phyloP scores from a whole-genome alignment of 2,329 filamentous ascomycete species.

The Xylaria sp. region DNA sequence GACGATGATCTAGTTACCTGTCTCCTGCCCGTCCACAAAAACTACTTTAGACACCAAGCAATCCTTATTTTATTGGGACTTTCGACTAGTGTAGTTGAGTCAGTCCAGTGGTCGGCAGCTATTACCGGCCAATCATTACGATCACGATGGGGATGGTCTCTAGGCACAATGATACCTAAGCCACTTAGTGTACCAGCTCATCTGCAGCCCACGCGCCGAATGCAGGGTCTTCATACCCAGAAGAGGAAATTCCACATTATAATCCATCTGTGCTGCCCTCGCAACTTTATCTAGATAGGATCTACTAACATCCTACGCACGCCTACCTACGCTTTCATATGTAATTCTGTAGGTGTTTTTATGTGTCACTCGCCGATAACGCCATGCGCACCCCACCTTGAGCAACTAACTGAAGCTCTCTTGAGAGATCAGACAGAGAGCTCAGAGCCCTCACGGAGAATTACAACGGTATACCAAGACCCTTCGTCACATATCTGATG shows the following conservation, averaged over 20 bases:
- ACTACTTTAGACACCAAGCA: not conserved
- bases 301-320: slow-evolving; percentile 8
- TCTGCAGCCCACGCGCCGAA: slow-evolving; percentile 28
- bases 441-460: not conserved
- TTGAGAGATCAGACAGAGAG: no score
- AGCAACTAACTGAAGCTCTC: no score
- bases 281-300: slow-evolving; percentile 15
- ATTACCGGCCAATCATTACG: slow-evolving; percentile 20
- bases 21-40: not conserved
- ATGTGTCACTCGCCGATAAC: slow-evolving; percentile 16
- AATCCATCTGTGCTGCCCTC: slow-evolving; percentile 3
- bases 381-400: not conserved
- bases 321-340: not conserved
- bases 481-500: slow-evolving; percentile 10
- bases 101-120: slow-evolving; percentile 5
- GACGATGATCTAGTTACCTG: not conserved
- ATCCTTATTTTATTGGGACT: slow-evolving; percentile 20
- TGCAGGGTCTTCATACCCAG: slow-evolving; percentile 32
- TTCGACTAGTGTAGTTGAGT: slow-evolving; percentile 14
- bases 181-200: slow-evolving; percentile 17
- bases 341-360: slow-evolving; percentile 3
- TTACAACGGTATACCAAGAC: slow-evolving; percentile 9
- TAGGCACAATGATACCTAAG: slow-evolving; percentile 21
- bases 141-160: not conserved
- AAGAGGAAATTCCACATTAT: slow-evolving; percentile 20